phyloP scores from a whole-genome alignment of 108 stramenopile species.

The Schizochytrium sp. region DNA sequence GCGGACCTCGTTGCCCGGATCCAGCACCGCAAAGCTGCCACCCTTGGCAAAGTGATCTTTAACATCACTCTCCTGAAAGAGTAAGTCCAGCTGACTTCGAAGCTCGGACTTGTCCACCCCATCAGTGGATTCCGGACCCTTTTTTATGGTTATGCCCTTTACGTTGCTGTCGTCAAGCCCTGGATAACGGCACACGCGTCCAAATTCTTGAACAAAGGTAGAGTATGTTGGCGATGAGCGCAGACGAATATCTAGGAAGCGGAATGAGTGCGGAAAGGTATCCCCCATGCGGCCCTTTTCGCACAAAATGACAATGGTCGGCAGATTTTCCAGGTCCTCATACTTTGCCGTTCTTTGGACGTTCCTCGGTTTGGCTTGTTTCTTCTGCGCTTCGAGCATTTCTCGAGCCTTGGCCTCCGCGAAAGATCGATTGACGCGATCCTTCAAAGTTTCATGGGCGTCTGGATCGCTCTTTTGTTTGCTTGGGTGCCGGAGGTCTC shows the following conservation, averaged over 20 bases:
- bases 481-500: not conserved
- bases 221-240: not conserved
- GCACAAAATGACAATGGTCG: not conserved
- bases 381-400: not conserved
- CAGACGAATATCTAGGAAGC: not conserved
- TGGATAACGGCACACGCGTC: not conserved
- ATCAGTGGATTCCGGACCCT: not conserved
- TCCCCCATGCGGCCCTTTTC: not conserved
- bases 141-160: not conserved
- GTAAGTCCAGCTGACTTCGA: too few species aligned
- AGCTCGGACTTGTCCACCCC: not conserved
- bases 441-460: not conserved
- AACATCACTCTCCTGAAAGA: too few species aligned
- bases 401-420: not conserved
- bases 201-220: not conserved
- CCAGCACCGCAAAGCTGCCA: not conserved
- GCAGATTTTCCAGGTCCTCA: not conserved
- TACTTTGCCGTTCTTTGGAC: not conserved
- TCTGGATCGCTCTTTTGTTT: not conserved
- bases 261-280: not conserved
- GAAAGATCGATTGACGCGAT: not conserved
- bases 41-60: not conserved
- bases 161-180: not conserved
- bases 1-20: not conserved
- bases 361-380: not conserved